Evolutionary conservation across 1,139 yeast genomes (phyloP), one percentile per base, ranked within the genome.

Genomic region (Yamadazyma friedrichii): DNA sequence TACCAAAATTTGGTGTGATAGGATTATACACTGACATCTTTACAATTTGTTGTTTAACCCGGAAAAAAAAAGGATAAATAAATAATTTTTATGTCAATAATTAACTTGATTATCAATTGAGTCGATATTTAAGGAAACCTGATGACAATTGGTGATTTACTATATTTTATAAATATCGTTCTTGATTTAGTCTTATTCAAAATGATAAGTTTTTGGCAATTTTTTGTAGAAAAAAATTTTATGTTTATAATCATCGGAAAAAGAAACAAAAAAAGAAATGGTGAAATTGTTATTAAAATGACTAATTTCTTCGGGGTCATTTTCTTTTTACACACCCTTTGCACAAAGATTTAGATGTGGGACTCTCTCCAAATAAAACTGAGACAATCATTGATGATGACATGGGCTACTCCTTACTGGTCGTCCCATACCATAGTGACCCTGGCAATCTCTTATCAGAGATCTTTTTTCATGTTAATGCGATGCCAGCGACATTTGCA

Each of bases 1-100:
- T 36, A n/a, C 28, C 36, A 22, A 29, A 35, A 39, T 51, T 59
- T 31, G 76, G 75, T 0, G 76, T 70, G 42, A 62, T 50, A 39
- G 75, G 74, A 40, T 69, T 73, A 48, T 61, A 65, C 58, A 59
- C 42, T 49, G 58, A 42, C 44, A 42, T 42, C 13, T 20, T 32
- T 5, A 26, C 11, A n/a, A n/a, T n/a, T n/a, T n/a, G n/a, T n/a
- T n/a, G n/a, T n/a, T n/a, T n/a, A n/a, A n/a, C n/a, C n/a, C n/a
- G n/a, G n/a, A 27, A n/a, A 29, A 29, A 5, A 13, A 29, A 13
- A 29, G 15, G 10, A 12, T 29, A 29, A n/a, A 13, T 29, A 13
- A 29, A 11, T 11, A 29, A 29, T 29, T 29, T 12, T 6, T 5
- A 13, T 12, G 8, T 13, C 15, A 27, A 15, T 26, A 13, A 25